phyloP scores from a whole-genome alignment of 108 stramenopile species.

The Craspedostauros australis region DNA sequence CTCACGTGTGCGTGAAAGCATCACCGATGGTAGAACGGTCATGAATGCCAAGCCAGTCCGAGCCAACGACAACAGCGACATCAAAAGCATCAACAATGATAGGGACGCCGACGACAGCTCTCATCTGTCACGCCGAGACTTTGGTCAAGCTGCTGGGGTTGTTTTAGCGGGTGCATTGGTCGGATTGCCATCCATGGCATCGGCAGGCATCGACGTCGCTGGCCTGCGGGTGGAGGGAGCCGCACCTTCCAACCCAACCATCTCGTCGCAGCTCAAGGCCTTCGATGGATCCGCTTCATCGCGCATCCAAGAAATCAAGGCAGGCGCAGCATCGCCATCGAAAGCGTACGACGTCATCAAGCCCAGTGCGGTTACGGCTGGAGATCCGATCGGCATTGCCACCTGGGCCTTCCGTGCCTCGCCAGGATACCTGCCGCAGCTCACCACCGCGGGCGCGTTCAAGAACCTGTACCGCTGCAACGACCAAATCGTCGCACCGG shows the following conservation, averaged over 20 bases:
- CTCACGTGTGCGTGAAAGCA: not conserved
- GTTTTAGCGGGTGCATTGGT: too few species aligned
- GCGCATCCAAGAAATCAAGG: constrained; percentile 17
- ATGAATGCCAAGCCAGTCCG: not conserved
- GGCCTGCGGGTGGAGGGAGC: constrained; percentile 21
- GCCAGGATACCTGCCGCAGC: constrained; percentile 15
- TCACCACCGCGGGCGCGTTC: constrained; percentile 12
- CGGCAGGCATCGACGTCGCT: constrained; percentile 29
- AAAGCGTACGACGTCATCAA: constrained; percentile 1
- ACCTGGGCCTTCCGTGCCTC: constrained; percentile 25
- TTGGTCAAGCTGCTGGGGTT: too few species aligned
- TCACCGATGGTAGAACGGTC: not conserved
- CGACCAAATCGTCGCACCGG: constrained; percentile 23
- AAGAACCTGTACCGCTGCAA: constrained; percentile 23
- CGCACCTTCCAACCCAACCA: constrained; percentile 9
- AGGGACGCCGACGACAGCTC: constrained; percentile 2
- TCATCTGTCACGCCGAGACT: too few species aligned
- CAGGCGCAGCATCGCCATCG: constrained; percentile 6
- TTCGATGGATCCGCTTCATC: constrained; percentile 30
- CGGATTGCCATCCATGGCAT: constrained; percentile 9
- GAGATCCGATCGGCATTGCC: constrained; percentile 1
- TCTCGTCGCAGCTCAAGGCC: constrained; percentile 26
- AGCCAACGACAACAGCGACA: not conserved
- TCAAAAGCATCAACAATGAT: not conserved
- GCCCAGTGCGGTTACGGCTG: not conserved